A percentile compares a stretch with the other conserved stretches of the same genome.
phyloP scores from a whole-genome alignment of 2,329 filamentous ascomycete genomes.

The Colletotrichum horii region DNA sequence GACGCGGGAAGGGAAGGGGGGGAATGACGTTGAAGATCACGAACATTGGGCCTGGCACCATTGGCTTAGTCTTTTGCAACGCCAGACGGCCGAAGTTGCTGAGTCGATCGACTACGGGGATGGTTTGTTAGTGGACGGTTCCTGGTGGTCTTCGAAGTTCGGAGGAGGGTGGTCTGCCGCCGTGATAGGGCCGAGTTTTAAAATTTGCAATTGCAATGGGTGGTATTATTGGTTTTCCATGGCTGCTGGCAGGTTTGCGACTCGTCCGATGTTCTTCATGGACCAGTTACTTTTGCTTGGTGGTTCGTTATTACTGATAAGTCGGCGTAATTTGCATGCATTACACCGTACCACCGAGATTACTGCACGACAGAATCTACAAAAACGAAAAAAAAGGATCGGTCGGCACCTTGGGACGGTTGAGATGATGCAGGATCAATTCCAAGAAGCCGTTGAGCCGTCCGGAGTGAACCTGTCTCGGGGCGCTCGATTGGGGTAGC shows the following conservation, averaged over 20 bases:
- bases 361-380: neutral
- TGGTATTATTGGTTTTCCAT: neutral
- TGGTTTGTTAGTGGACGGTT: neutral
- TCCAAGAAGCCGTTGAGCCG: neutral
- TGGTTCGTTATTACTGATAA: neutral
- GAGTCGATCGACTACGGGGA: neutral
- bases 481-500: neutral
- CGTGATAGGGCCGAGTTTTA: neutral
- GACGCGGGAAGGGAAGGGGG: neutral
- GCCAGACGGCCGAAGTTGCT: neutral
- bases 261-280: neutral
- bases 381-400: neutral
- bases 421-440: neutral
- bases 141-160: no score
- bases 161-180: neutral
- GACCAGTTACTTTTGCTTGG: neutral
- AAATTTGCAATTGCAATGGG: neutral
- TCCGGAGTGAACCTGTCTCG: neutral
- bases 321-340: neutral
- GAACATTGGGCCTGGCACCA: neutral
- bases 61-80: neutral
- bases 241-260: neutral
- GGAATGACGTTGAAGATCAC: neutral
- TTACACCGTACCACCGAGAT: neutral
- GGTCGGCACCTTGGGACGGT: neutral